Percentiles rank a stretch among this genome's conserved stretches.
phyloP scores from a whole-genome alignment of 805 yeast species.

The Hanseniaspora singularis region DNA sequence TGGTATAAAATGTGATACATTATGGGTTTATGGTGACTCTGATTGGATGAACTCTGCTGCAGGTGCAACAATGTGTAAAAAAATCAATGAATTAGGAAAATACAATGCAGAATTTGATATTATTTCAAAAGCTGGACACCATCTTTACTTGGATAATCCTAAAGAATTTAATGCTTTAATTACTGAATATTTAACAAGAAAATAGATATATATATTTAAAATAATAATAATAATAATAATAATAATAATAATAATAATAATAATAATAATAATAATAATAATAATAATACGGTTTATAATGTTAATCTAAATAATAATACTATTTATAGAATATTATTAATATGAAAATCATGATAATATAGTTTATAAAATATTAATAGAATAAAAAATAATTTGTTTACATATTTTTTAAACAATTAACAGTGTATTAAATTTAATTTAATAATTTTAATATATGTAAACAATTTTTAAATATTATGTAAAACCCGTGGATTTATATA shows the following conservation, averaged over 20 bases:
- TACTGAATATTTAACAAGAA: slow-evolving; percentile 20
- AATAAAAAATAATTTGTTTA: too few relatives aligned
- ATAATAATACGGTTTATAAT: too few relatives aligned
- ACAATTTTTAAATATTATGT: too few relatives aligned
- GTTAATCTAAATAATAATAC: too few relatives aligned
- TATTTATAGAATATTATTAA: too few relatives aligned
- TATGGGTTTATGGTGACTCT: slow-evolving; percentile 54
- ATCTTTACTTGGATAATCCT: slow-evolving; percentile 51
- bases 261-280: too few relatives aligned
- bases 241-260: neutral
- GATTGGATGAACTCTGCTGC: slow-evolving; percentile 64
- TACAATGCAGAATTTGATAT: slow-evolving; percentile 24
- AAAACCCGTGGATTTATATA: too few relatives aligned
- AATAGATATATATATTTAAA: neutral
- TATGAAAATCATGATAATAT: too few relatives aligned
- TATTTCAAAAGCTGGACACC: slow-evolving; percentile 50
- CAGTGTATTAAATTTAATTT: too few relatives aligned
- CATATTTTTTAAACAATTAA: too few relatives aligned
- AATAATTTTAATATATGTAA: too few relatives aligned
- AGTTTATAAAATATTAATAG: too few relatives aligned
- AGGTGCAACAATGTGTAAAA: slow-evolving; percentile 36
- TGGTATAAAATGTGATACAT: slow-evolving; percentile 24
- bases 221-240: neutral
- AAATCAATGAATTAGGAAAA: slow-evolving; percentile 21
- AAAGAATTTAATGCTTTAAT: slow-evolving; percentile 38